Base-by-base conservation (phyloP, 192 early-diverging fungal species). In the Umbelopsis vinacea region DNA sequence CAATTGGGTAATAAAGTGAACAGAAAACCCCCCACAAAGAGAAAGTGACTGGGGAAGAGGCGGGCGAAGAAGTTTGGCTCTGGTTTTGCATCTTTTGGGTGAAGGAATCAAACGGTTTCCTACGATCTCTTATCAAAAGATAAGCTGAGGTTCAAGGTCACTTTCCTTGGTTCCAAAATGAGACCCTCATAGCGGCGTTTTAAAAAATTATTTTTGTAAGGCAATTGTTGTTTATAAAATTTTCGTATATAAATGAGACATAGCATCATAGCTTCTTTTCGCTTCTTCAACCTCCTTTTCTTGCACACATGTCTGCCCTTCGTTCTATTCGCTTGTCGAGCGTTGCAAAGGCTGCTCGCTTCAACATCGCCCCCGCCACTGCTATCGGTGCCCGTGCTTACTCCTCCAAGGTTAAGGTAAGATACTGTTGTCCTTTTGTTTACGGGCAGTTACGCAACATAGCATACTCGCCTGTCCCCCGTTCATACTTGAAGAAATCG, bases 401-500 rank as follows among this genome's bases (percentile, higher is more conserved):
- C 66, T 74, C 84, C 63, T 82, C 84, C 76, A 81, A 86, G 81
- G 73, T 74, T 74, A 76, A 83, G 84, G 84, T 86, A 71, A 68
- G 3, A 17, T 48, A 50, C 68, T 29, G 29, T 29, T 29, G 29
- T 22, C n/a, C 43, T 21, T 2, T 6, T 54, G 10, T 63, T 46
- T 53, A n/a, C 17, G 40, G 40, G 40, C 40, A 0, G 11, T 57
- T 52, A 50, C n/a, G 48, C 48, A 50, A 50, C 10, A 10, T 76
- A 29, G 1, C 29, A 29, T 29, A 29, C 29, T n/a, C n/a, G n/a
- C n/a, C n/a, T n/a, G n/a, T n/a, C 29, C 29, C 29, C 29, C 29
- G 29, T 29, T n/a, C 29, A 29, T 29, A 29, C 29, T 29, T 29
- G 1, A 3, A 29, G 3, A 3, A 29, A 29, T 3, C 29, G 29